Percentiles rank a stretch among this genome's conserved stretches.
phyloP scores from a whole-genome alignment of 768 basidiomycete species.

The Pleurotus cornucopiae region DNA sequence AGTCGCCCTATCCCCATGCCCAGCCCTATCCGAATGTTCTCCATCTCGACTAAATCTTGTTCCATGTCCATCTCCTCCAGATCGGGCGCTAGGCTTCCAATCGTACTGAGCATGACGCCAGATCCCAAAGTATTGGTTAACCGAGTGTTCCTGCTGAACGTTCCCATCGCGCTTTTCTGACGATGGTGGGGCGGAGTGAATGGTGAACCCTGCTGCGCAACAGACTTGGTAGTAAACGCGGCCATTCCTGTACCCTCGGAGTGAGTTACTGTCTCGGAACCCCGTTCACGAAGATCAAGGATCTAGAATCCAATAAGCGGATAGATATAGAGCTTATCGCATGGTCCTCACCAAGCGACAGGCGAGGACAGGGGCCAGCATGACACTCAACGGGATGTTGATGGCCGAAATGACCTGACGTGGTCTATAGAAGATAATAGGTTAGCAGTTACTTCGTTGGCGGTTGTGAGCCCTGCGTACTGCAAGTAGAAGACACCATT shows the following conservation, averaged over 20 bases:
- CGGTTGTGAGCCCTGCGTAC: conserved; percentile 32
- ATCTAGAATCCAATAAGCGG: conserved; percentile 39
- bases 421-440: conserved; percentile 42
- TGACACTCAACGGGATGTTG: conserved; percentile 80
- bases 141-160: conserved; percentile 30
- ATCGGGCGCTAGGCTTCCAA: conserved; percentile 55
- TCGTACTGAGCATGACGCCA: conserved; percentile 59
- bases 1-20: conserved; percentile 48
- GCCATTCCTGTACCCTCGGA: conserved; percentile 69
- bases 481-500: conserved; percentile 88
- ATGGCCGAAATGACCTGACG: conserved; percentile 81
- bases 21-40: conserved; percentile 51
- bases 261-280: conserved; percentile 73
- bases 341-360: conserved; percentile 60
- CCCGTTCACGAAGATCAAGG: conserved; percentile 77
- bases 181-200: conserved; percentile 48
- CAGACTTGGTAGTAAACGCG: conserved; percentile 62
- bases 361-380: conserved; percentile 77
- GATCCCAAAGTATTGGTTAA: conserved; percentile 53
- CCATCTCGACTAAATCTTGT: conserved; percentile 52
- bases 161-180: conserved; percentile 31
- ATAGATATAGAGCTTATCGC: background rate
- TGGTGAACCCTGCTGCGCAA: conserved; percentile 50
- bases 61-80: conserved; percentile 43
- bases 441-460: conserved; percentile 11